Base-by-base conservation (phyloP, 495 filamentous ascomycete species). In the Penicillium samsonianum region DNA sequence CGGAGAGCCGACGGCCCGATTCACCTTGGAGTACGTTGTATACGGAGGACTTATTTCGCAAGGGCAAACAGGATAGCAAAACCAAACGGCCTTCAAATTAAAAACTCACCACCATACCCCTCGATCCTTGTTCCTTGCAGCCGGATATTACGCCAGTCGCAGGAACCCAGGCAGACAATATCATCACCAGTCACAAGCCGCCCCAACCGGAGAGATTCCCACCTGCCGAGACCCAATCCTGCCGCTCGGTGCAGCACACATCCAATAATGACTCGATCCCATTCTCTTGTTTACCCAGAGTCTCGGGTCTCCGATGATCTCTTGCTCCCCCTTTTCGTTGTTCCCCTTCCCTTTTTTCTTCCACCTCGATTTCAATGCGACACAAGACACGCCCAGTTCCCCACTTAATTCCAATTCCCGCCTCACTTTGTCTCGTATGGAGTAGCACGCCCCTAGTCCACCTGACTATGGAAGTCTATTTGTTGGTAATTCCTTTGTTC, bases 101-200 rank as follows among this genome's bases (percentile, higher is more conserved):
- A 50, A 57, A 59, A 50, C 35, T 61, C 42, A 53, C 61, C 61
- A 62, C 64, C 17, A 47, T 38, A 22, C 53, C 30, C 44, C 52
- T 31, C 53, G 38, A 55, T 31, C 49, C 61, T 47, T 62, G 65
- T 65, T 60, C 65, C 65, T 67, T 67, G 62, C 65, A 65, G 60
- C 25, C 50, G 52, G 55, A 59, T 35, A 53, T 61, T 40, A 56
- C 50, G 26, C 30, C 30, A 49, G 38, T 56, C 48, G 55, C 60
- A 66, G 64, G 51, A 66, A 63, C 53, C 46, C 11, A 35, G 43
- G 20, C 31, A 54, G 40, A 49, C 55, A 35, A 57, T 53, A 65
- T 65, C 62, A 58, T 54, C 53, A 26, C 48, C 22, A 50, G 25
- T 33, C 41, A 49, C 33, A 41, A 38, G 16, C 22, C 53, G 57